Base-by-base conservation (phyloP, 164 flowering plant genomes). In the Aristolochia contorta region DNA sequence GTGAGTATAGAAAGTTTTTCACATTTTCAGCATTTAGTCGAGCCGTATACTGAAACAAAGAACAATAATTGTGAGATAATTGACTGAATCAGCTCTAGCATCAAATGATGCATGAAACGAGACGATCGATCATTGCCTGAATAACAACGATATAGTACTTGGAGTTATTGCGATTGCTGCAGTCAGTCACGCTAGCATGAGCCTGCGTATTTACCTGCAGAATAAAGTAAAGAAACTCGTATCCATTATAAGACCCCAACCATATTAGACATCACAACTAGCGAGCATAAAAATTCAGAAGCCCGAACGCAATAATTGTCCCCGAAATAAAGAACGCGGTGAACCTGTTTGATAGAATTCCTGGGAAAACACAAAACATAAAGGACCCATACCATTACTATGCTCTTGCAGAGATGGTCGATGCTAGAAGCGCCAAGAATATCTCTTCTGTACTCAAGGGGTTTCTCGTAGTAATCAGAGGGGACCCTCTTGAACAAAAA, bases 191-290 rank as follows among this genome's bases (percentile, higher is more conserved):
- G 70, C 74, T 67, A 2, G 88, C 74, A 45, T 65, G 86, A 50
- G 97, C 99, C 69, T 91, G 99, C n/a, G 97, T 94, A 66, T 91
- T 94, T 33, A 89, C 93, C 99, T 93, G 75, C 47, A n/a, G 16
- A 56, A 30, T 45, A 57, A 54, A 59, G 51, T 19, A 56, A 63
- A 49, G 22, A 49, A 49, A 49, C 22, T 49, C 53, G n/a, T 5
- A 49, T 4, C 22, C 19, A 18, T 49, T 12, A 49, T 18, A 1
- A 49, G 10, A 49, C 4, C 19, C 43, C 43, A 49, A 49, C 53
- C 20, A 16, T 24, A 12, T 27, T 27, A 56, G 12, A 6, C 45
- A 33, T 12, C 22, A 6, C 59, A 56, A 54, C 12, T 8, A 18
- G 25, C 16, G 8, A 57, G 4, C 30, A 27, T 2, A 27, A 27